A percentile compares a stretch with the other conserved stretches of the same genome.
phyloP scores from a whole-genome alignment of 345 rosid genomes.

The Aurinia saxatilis region DNA sequence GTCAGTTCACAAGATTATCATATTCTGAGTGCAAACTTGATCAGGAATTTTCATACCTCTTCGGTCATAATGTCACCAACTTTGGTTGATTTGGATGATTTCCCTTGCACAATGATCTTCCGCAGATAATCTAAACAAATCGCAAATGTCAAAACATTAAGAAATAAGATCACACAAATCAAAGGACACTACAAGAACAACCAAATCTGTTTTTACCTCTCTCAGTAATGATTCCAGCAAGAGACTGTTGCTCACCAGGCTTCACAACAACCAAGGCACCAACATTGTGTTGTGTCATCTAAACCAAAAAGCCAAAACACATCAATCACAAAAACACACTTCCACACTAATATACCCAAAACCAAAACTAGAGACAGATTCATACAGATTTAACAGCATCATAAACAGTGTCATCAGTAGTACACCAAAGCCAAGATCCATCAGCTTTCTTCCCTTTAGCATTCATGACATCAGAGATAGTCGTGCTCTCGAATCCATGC shows the following conservation, averaged over 20 bases:
- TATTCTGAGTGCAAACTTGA: no score
- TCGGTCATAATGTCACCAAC: constrained; percentile 99
- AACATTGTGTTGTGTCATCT: constrained; percentile 99
- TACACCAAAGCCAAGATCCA: constrained; percentile 99
- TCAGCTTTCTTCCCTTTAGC: constrained; percentile 83
- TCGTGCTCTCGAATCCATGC: constrained; percentile 89
- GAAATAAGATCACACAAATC: background rate
- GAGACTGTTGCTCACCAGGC: constrained; percentile 76
- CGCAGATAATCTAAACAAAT: constrained; percentile 61
- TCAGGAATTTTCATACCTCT: constrained; percentile 79
- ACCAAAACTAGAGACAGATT: background rate
- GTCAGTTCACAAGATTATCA: no score
- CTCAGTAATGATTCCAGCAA: constrained; percentile 97
- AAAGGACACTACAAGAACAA: background rate
- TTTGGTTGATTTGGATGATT: constrained; percentile 96
- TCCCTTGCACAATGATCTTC: constrained; percentile 96
- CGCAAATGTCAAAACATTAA: background rate
- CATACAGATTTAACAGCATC: constrained; percentile 95
- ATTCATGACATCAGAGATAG: constrained; percentile 67
- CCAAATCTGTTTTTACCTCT: constrained; percentile 47
- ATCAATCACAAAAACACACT: background rate
- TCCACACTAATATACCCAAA: background rate
- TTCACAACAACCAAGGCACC: constrained; percentile 96
- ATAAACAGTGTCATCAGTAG: constrained; percentile 77
- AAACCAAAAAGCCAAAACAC: constrained; percentile 3